Evolutionary conservation across 225 moss, liverwort and hornwort species (phyloP), one percentile per base, ranked within the genome.

Genomic region (Neckera pumila): DNA sequence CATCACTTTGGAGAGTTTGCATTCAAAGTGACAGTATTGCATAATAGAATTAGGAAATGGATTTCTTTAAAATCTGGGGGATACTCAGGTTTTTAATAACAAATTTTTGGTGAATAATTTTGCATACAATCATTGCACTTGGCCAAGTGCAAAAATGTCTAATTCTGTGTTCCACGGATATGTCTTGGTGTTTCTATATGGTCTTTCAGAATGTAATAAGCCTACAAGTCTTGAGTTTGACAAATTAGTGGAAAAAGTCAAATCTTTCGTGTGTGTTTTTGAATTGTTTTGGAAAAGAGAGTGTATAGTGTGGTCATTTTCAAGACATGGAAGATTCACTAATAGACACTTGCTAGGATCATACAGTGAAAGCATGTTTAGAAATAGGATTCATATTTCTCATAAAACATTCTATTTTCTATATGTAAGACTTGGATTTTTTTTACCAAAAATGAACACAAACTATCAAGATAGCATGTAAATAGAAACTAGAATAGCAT

Each of bases 381-480:
- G 45, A 17, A 73, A 1, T 73, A 73, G 16, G 28, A 30, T 17
- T 73, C 0, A 0, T 30, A 1, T 17, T 72, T 73, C 6, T 45
- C 6, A 17, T 17, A 2, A 1, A 73, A 31, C 7, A 47, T 31
- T 47, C 4, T 10, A 47, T 47, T 47, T 47, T 74, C 10, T 31
- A 47, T 11, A 1, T 31, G 0, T 74, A 30, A 45, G 8, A 47
- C 1, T 31, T 47, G 7, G 7, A 47, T 1, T 9, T 47, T 18
- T 45, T 10, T 26, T 14, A 15, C 0, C 2, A 47, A 47, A 30
- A 47, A 30, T 45, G 28, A 8, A 70, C 7, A 43, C 10, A 73
- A 18, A 47, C 6, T 47, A 18, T 74, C 0, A 2, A 47, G 7
- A 11, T 7, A 47, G 0, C 7, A 2, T 31, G 4, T 31, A 0